Base-by-base conservation (phyloP, 2,329 filamentous ascomycete genomes). In the Aspergillus sclerotialis region DNA sequence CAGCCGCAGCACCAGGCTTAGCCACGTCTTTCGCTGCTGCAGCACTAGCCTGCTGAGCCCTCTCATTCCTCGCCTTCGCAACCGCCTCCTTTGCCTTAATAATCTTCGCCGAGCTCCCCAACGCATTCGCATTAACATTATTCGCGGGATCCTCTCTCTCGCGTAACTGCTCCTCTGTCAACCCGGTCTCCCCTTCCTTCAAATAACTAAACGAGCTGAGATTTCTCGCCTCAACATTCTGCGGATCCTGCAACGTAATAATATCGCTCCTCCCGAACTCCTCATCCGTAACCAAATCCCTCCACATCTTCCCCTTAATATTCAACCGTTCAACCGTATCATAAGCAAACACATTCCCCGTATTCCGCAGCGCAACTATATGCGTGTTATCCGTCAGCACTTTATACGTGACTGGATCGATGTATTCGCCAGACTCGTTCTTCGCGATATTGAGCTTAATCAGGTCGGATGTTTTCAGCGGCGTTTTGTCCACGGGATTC, bases 301-400 rank as follows among this genome's bases (percentile, higher is more conserved):
- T 76, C 92, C 92, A 98, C 68, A 93, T 83, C 74, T 95, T 96
- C 32, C 87, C 75, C 68, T 96, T 96, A 63, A 98, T 82, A 60
- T 98, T 98, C 67, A 98, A 77, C 50, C 85, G 76, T 63, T 96
- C 86, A 24, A 98, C 78, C 2, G 93, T 98, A 53, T 98, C 93
- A 77, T 83, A 95, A 1, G 89, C 81, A 58, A 96, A 98, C 4
- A 94, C 92, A 63, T 98, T 98, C 32, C 90, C 90, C 38, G 89
- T 90, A 36, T 73, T 83, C 37, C 79, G 75, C 43, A 98, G 72
- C 11, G 89, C 90, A 29, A 96, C 86, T 38, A 98, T 86, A 61
- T 96, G 92, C 4, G 92, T 96, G 62, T 96, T 96, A 60, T 98
- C 88, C 30, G 92, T 98, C 53, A 98, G 87, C 27, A 94, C 84